Conservation (phyloP, 768 basidiomycete species). For the Lactifluus pinguis region DNA sequence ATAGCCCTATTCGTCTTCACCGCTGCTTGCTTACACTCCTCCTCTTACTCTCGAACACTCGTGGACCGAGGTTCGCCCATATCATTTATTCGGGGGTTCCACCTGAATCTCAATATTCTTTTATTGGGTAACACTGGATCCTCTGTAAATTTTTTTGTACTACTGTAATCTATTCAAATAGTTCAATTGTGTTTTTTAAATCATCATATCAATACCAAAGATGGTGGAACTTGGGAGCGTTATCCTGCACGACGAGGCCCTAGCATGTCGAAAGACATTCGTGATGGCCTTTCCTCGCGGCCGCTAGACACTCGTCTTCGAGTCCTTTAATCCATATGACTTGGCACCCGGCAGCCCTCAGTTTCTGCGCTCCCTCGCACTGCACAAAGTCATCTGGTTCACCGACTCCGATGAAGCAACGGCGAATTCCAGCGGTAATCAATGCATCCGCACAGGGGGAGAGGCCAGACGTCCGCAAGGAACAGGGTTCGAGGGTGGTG, state of each 20-base stretch:
- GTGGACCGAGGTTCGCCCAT: too few species aligned
- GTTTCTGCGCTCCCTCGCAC: slow-evolving; percentile 75
- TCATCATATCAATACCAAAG: background rate
- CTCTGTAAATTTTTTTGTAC: too few species aligned
- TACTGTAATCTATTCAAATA: too few species aligned
- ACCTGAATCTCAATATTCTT: too few species aligned
- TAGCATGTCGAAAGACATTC: background rate
- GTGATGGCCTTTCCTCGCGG: slow-evolving; percentile 56
- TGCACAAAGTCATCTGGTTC: slow-evolving; percentile 93
- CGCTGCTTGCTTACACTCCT: too few species aligned
- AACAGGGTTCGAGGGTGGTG: slow-evolving; percentile 96
- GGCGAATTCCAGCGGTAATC: slow-evolving; percentile 54
- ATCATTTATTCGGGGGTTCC: too few species aligned
- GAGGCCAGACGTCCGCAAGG: slow-evolving; percentile 78
- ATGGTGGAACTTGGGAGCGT: background rate
- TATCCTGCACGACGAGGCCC: background rate
- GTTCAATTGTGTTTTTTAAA: background rate
- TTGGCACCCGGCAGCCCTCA: slow-evolving; percentile 63
- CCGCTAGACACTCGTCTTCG: slow-evolving; percentile 70
- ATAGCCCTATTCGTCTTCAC: too few species aligned
- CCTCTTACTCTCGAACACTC: too few species aligned
- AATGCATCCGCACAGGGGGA: slow-evolving; percentile 81
- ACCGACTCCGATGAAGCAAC: slow-evolving; percentile 81
- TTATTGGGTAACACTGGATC: too few species aligned
- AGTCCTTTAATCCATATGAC: slow-evolving; percentile 68